These are phyloP conservation scores for Sarcocystis neurona DNA, from an alignment of 169 alveolate species.

Conservation along the genomic window DNA sequence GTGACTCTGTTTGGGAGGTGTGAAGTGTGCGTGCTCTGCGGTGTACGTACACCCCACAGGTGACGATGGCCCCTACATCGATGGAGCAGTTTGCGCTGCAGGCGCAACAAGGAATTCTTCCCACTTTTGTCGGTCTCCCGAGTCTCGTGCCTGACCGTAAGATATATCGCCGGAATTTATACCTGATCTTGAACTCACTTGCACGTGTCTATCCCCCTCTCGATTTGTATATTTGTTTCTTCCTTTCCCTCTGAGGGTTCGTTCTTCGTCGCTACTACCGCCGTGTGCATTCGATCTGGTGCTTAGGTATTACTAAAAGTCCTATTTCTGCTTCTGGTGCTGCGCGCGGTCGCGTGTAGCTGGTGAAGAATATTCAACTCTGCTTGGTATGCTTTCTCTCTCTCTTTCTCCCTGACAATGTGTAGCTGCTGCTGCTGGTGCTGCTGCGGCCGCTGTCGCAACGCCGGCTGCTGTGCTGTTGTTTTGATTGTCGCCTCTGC, in stretches of 20 bases:
- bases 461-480: too few relatives aligned
- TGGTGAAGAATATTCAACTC: too few relatives aligned
- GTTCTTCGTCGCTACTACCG: background rate
- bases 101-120: constrained; percentile 49
- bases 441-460: too few relatives aligned
- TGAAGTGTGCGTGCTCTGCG: too few relatives aligned
- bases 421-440: too few relatives aligned
- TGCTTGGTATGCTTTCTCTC: too few relatives aligned
- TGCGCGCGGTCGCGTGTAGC: too few relatives aligned
- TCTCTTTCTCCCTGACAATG: too few relatives aligned
- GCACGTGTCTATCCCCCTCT: background rate
- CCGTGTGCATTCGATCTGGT: background rate
- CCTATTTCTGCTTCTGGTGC: too few relatives aligned
- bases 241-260: background rate
- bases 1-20: too few relatives aligned
- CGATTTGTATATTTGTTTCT: background rate
- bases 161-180: background rate
- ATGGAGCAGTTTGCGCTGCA: constrained; percentile 35
- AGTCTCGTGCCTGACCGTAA: constrained; percentile 2
- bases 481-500: too few relatives aligned
- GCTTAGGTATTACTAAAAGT: background rate
- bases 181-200: background rate
- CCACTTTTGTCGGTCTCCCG: constrained; percentile 39
- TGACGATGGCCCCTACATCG: constrained; percentile 43
- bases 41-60: background rate